These are phyloP conservation scores for Ogataea glucozyma DNA, from an alignment of 805 yeast genomes.

Conservation along the genomic window DNA sequence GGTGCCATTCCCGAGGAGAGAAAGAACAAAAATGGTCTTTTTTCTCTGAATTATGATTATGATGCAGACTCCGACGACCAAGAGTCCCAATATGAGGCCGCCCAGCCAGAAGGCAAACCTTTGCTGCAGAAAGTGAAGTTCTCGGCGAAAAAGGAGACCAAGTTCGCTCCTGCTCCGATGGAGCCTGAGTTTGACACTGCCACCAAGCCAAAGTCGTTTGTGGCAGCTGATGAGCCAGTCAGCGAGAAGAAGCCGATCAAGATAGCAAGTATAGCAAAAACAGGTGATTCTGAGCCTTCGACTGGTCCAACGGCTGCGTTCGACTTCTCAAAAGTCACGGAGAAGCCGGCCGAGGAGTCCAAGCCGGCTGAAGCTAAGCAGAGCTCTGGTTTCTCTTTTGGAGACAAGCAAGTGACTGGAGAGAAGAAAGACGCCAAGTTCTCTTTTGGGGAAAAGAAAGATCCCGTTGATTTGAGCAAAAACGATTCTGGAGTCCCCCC, in stretches of 20 bases:
- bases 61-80: constrained; percentile 16
- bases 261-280: too few species aligned
- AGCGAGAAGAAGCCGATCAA: constrained; percentile 5
- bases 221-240: constrained; percentile 7
- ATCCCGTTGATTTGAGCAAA: too few species aligned
- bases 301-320: constrained; percentile 18
- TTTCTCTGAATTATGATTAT: constrained; percentile 21
- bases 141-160: constrained; percentile 13
- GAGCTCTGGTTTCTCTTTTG: constrained; percentile 12
- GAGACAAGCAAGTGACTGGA: constrained; percentile 4
- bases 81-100: constrained; percentile 7
- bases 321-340: constrained; percentile 8
- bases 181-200: constrained; percentile 22
- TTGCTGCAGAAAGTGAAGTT: constrained; percentile 29
- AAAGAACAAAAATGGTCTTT: constrained; percentile 29
- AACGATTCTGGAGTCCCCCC: too few species aligned
- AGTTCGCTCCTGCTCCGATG: constrained; percentile 18
- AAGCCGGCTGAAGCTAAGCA: too few species aligned
- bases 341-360: background rate
- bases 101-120: constrained; percentile 13
- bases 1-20: constrained; percentile 23
- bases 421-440: constrained; percentile 4
- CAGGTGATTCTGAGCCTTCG: too few species aligned
- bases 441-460: constrained; percentile 13
- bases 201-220: constrained; percentile 16